Conservation (phyloP, 768 basidiomycete species). For the Panus rudis region DNA sequence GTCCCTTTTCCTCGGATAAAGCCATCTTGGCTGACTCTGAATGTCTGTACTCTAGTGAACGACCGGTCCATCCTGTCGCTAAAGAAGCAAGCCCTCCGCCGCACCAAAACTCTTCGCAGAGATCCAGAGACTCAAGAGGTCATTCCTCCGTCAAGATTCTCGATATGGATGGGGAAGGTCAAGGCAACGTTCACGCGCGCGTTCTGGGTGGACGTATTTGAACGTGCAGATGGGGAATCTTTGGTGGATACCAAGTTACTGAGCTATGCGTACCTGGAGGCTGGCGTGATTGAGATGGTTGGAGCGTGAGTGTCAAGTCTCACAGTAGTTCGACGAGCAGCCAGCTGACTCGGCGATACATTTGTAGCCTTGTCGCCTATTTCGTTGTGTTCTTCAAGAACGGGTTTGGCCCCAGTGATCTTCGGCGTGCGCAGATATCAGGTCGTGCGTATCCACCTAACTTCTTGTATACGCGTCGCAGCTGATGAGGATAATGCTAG, state of each 20-base stretch:
- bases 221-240: slow-evolving; percentile 46
- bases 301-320: slow-evolving; percentile 37
- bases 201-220: slow-evolving; percentile 55
- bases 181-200: slow-evolving; percentile 47
- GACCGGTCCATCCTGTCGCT: slow-evolving; percentile 44
- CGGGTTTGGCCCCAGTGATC: slow-evolving; percentile 55
- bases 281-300: slow-evolving; percentile 53
- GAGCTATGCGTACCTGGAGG: slow-evolving; percentile 62
- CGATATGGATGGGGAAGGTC: slow-evolving; percentile 30
- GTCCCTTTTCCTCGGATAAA: neutral
- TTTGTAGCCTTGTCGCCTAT: slow-evolving; percentile 47
- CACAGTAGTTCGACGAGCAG: neutral
- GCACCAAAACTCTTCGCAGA: slow-evolving; percentile 44
- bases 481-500: slow-evolving; percentile 22
- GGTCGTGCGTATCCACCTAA: slow-evolving; percentile 4
- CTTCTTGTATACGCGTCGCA: neutral
- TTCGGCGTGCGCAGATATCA: slow-evolving; percentile 41
- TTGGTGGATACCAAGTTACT: slow-evolving; percentile 56
- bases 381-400: slow-evolving; percentile 60
- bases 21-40: neutral
- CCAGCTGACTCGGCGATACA: neutral
- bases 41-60: slow-evolving; percentile 35
- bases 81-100: slow-evolving; percentile 51
- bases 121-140: slow-evolving; percentile 47
- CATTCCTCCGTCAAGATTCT: slow-evolving; percentile 35